Base-by-base conservation (phyloP, 2,329 filamentous ascomycete species). In the Hypoxylon sp. region DNA sequence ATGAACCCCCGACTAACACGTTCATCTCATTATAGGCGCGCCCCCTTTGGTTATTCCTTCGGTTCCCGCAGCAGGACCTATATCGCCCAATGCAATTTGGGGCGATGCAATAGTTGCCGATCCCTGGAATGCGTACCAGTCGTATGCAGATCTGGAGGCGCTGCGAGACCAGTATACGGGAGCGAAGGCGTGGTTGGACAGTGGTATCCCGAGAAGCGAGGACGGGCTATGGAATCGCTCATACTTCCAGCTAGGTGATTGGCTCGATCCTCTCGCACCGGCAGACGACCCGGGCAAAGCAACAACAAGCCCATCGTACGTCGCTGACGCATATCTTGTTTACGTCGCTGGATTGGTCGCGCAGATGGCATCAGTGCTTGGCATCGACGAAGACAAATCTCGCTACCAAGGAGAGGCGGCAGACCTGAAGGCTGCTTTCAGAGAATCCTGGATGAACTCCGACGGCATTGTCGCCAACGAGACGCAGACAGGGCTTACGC, bases 231-330 rank as follows among this genome's bases (percentile, higher is more conserved):
- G 80, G 79, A 65, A 74, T 40, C 69, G 69, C 3, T 65, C 62
- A 21, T 54, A 56, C 8, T 71, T 70, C 40, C 78, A 81, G 55
- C 74, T 74, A 29, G 73, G 78, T 24, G 80, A 82, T 59, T 82
- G 80, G 80, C 73, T 82, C 1, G 80, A 81, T 50, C 80, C 80
- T 0, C 72, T 72, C 3, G 74, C 80, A 0, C 79, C 79, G 0
- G 70, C 75, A 0, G 70, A 77, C 0, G 63, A 74, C 7, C 73
- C 80, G 0, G 74, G 70, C 2, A 67, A 66, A 13, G 77, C 76
- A 0, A 74, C 72, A 0, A 81, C 79, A 0, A 70, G 76, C 31
- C 67, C 72, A 0, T 68, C 70, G 2, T 71, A 79, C 1, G 78
- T 81, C 0, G 77, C 79, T 0, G 78, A 82, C 50, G 78, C 78